Evolutionary conservation across 257 asterid species (phyloP).

Genomic region (Jaltomata sinuosa): DNA sequence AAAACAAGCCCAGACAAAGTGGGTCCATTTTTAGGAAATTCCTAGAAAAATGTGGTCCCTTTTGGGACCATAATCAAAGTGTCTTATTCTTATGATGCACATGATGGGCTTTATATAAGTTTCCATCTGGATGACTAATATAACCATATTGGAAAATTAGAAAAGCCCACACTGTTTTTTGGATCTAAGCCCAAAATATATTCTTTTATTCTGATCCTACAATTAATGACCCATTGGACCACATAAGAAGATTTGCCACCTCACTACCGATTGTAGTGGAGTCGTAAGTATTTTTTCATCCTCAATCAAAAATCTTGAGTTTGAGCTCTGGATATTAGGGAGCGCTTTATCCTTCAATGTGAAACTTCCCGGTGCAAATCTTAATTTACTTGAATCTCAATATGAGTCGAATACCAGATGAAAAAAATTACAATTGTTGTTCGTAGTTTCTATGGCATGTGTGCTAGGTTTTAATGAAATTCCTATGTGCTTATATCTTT

Average conservation of each 20-base stretch:
- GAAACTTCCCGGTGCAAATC: background rate
- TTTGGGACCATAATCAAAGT: background rate
- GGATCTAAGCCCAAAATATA: background rate
- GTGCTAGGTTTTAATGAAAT: background rate
- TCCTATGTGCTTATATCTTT: background rate
- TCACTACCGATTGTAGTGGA: background rate
- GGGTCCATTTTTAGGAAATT: background rate
- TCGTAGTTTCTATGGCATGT: background rate
- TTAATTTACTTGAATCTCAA: too few relatives aligned
- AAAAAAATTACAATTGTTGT: background rate
- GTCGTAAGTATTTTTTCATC: background rate
- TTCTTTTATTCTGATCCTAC: background rate
- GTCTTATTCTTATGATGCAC: background rate
- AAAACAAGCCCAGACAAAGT: background rate
- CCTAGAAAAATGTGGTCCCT: background rate
- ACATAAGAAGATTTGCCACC: background rate
- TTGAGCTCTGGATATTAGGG: too few relatives aligned
- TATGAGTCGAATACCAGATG: background rate
- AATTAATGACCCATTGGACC: background rate
- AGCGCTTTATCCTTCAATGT: too few relatives aligned
- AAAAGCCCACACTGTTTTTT: background rate
- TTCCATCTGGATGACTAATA: background rate
- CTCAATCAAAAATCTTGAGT: too few relatives aligned
- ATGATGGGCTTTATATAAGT: background rate
- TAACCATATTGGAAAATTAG: background rate